Evolutionary conservation across 2,329 filamentous ascomycete species (phyloP), one percentile per base, ranked within the genome.

Genomic region (Biscogniauxia marginata): DNA sequence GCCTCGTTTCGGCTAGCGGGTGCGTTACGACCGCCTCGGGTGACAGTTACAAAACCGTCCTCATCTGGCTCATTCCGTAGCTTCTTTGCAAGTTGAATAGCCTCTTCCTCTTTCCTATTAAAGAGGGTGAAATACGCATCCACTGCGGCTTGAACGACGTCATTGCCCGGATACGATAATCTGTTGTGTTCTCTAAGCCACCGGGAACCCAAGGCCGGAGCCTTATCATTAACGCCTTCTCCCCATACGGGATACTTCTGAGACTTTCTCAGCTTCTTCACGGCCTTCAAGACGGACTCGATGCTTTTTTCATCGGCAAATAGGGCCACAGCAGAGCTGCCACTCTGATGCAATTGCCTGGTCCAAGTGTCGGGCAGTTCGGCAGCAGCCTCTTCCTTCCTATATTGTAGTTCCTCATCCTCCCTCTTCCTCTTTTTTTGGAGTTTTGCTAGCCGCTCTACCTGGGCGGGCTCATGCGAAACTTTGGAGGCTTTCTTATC

Each of bases 1-100:
- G 86, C 84, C 65, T 89, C 91, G 64, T 88, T 88, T 59, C 86
- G 81, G 53, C 87, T 83, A 1, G 90, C 92, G 1, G 90, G 86
- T n/a, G 88, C 89, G 6, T 81, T 81, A 56, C 88, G 79, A 43
- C 90, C 89, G 22, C 92, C 92, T 53, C 90, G 83, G 1, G 87
- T 89, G 21, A 99, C 95, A 3, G 93, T 98, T 49, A 98, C 83
- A 71, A 99, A 99, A 1, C 95, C 95, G 72, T 99, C 95, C 68
- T 91, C 93, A 72, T 99, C 95, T 0, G 93, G 91, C 67, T 91
- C 87, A 64, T 89, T 88, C 58, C 90, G 85, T 59, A 88, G 77
- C 54, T 83, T 77, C 75, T 84, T 86, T 70, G 75, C 88, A 69
- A 78, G 81, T 75, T 77, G 86, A 62, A 68, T 81, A 64, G 79